phyloP scores from a whole-genome alignment of 1,284 basidiomycete species.

The Ustilago loliicola region DNA sequence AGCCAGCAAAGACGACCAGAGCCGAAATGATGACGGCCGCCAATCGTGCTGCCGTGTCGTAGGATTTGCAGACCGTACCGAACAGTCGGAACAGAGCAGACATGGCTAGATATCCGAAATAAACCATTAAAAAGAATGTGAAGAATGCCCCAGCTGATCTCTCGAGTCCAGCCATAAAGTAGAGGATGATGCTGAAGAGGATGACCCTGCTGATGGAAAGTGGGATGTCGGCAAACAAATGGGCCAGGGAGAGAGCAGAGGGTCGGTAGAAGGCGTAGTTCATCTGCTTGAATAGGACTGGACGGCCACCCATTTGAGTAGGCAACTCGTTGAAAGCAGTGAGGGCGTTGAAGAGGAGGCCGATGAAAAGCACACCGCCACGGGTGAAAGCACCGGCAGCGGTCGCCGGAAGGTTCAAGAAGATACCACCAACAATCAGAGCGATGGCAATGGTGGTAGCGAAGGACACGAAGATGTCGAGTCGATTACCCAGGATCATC shows the following conservation, averaged over 20 bases:
- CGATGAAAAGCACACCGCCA: constrained; percentile 83
- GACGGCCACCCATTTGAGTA: constrained; percentile 59
- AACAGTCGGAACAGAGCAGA: constrained; percentile 73
- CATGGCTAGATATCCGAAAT: constrained; percentile 71
- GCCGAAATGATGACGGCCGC: constrained; percentile 76
- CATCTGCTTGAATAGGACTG: constrained; percentile 54
- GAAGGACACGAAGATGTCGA: constrained; percentile 77
- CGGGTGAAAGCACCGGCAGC: constrained; percentile 79
- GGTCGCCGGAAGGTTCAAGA: constrained; percentile 75
- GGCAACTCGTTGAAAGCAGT: constrained; percentile 70
- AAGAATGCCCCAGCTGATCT: constrained; percentile 67
- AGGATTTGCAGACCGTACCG: constrained; percentile 73
- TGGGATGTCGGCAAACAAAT: constrained; percentile 70
- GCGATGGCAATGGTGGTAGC: constrained; percentile 74
- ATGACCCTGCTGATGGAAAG: constrained; percentile 71
- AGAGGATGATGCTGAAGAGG: constrained; percentile 71
- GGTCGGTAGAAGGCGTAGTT: constrained; percentile 68
- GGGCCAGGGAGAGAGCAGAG: constrained; percentile 59
- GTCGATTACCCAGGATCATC: constrained; percentile 83
- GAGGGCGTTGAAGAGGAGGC: constrained; percentile 71
- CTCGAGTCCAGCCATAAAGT: constrained; percentile 62
- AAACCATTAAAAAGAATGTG: constrained; percentile 57
- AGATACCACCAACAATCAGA: constrained; percentile 84
- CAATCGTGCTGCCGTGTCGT: constrained; percentile 67
- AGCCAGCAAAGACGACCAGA: constrained; percentile 78